phyloP scores from a whole-genome alignment of 192 early-diverging fungal genomes.

The Backusella liffmaniae region DNA sequence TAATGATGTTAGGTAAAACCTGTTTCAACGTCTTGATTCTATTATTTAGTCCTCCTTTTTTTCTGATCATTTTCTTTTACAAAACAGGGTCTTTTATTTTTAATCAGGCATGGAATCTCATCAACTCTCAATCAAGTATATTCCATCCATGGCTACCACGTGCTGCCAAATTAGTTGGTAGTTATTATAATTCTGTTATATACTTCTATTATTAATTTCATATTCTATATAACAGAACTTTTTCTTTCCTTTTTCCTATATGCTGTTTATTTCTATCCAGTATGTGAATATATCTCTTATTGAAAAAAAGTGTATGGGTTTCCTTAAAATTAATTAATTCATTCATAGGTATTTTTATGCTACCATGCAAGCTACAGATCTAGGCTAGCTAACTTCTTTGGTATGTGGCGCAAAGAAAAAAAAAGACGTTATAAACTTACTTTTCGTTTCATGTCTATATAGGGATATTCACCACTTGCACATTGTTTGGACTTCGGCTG shows the following conservation, averaged over 20 bases:
- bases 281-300: neutral
- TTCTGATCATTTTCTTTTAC: neutral
- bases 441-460: neutral
- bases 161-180: constrained; percentile 35
- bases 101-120: constrained; percentile 37
- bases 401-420: neutral
- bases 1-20: constrained; percentile 33
- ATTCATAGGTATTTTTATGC: constrained; percentile 34
- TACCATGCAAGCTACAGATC: constrained; percentile 36
- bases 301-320: neutral
- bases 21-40: neutral
- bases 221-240: constrained; percentile 17
- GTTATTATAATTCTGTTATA: neutral
- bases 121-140: constrained; percentile 28
- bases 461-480: constrained; percentile 22
- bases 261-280: constrained; percentile 40
- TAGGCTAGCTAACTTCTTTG: constrained; percentile 28
- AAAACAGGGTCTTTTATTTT: constrained; percentile 36
- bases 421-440: neutral
- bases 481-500: constrained; percentile 22
- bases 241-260: constrained; percentile 38
- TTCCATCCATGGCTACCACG: constrained; percentile 31
- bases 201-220: neutral
- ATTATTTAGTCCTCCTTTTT: neutral
- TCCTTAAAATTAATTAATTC: neutral